Evolutionary conservation across 2,329 filamentous ascomycete genomes (phyloP), one percentile per base, ranked within the genome.

Genomic region (Dactylonectria macrodidyma): DNA sequence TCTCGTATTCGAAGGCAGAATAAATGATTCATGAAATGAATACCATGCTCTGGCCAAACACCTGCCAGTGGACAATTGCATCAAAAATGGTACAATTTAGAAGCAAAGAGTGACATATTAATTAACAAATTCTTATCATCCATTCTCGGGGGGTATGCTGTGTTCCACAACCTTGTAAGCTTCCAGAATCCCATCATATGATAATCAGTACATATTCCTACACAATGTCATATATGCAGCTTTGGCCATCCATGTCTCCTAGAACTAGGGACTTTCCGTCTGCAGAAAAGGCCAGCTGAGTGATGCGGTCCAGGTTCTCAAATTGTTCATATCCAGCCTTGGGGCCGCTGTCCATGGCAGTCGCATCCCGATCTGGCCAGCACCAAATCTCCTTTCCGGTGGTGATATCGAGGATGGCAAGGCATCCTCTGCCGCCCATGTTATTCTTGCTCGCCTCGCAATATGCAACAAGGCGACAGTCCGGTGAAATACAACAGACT

Each of bases 381-480:
- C 77, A 79, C 81, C 81, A 84, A 9, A 83, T 70, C 69, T 81
- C 76, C 12, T 75, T 70, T 4, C 80, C 79, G 3, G 77, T 79
- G 61, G 78, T 78, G 16, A 81, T 79, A 55, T 84, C 81, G n/a
- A 84, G 62, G 10, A 84, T 76, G 30, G 77, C 78, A 6, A 84
- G 60, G 22, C 71, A 77, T 5, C 81, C 81, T 14, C 80, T 67
- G 1, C 77, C 77, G 9, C 79, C 78, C 12, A 76, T 75, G 4
- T 75, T 78, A 1, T 78, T 76, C 8, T 78, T 79, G 16, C 74
- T 76, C 1, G 78, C 74, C 52, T 83, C 76, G 70, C 81, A 83
- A 68, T 82, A 84, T 1, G 81, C 81, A 22, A 83, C 78, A 48
- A 79, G 81, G 6, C 81, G 77, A 59, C 82, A 83, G 70, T 83